Percentiles rank a stretch among this genome's conserved stretches.
These are phyloP conservation scores for Clarireedia homoeocarpa DNA, from an alignment of 2,329 filamentous ascomycete species.

Conservation along the genomic window DNA sequence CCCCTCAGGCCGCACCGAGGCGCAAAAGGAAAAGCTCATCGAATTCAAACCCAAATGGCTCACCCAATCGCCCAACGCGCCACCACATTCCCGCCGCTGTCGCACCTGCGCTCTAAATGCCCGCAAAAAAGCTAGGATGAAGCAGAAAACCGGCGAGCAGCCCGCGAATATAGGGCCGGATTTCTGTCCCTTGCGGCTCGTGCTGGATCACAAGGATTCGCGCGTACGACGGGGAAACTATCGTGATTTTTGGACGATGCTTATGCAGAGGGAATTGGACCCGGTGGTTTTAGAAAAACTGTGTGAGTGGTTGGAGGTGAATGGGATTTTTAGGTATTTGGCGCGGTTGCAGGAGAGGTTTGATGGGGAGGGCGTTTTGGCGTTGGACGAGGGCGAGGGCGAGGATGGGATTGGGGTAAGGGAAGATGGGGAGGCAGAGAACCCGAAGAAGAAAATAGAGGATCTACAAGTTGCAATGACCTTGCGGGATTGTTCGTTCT, in stretches of 20 bases:
- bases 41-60: conserved; percentile 88
- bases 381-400: no score
- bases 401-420: background rate
- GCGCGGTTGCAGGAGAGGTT: no score
- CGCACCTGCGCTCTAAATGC: conserved; percentile 57
- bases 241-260: no score
- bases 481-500: conserved; percentile 70
- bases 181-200: conserved; percentile 60
- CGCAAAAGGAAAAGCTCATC: conserved; percentile 34
- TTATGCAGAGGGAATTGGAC: no score
- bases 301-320: no score
- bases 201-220: conserved; percentile 18
- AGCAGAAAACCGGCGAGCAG: background rate
- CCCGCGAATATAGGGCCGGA: conserved; percentile 19
- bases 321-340: no score
- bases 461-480: conserved; percentile 68
- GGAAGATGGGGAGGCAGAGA: background rate
- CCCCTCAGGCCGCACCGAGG: no score
- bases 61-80: conserved; percentile 65
- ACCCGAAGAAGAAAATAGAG: conserved; percentile 37
- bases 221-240: no score
- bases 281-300: no score
- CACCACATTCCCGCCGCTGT: conserved; percentile 53
- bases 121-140: conserved; percentile 4
- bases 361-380: no score